Evolutionary conservation across 495 filamentous ascomycete genomes (phyloP).

Genomic region (Usnea hakonensis): DNA sequence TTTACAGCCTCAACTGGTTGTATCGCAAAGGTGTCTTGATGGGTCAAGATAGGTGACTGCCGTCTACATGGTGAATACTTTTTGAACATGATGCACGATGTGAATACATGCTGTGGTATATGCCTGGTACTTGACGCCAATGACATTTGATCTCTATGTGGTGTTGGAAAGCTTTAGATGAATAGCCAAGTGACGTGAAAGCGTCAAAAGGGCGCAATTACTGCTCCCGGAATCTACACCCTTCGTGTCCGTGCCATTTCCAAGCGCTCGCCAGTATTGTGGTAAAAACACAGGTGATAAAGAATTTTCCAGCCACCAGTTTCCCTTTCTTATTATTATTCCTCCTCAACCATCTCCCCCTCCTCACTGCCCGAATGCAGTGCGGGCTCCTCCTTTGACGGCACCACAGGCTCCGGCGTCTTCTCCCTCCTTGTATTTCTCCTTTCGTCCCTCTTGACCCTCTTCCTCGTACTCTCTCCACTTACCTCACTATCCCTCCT

Average conservation of each 20-base stretch:
- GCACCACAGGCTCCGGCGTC: constrained; percentile 39
- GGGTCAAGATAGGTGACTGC: constrained; percentile 42
- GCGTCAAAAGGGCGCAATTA: background rate
- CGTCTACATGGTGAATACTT: constrained; percentile 20
- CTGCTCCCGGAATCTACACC: background rate
- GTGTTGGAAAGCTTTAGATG: background rate
- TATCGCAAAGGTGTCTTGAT: constrained; percentile 17
- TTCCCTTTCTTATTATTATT: constrained; percentile 36
- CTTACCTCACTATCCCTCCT: constrained; percentile 68
- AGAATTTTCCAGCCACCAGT: background rate
- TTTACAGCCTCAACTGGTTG: background rate
- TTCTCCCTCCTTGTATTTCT: constrained; percentile 48
- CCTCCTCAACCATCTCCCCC: constrained; percentile 89
- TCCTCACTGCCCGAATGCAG: constrained; percentile 89
- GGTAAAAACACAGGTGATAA: background rate
- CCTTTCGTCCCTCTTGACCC: constrained; percentile 52
- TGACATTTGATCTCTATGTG: background rate
- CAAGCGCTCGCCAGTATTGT: background rate
- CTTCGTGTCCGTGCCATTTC: background rate
- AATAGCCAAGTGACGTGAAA: background rate
- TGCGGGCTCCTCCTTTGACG: constrained; percentile 55
- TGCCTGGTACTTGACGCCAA: background rate
- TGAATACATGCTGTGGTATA: background rate
- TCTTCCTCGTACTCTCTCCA: constrained; percentile 43
- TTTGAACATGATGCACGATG: background rate